Conservation (phyloP, 345 rosid genomes). For the Hibiscus mutabilis region DNA sequence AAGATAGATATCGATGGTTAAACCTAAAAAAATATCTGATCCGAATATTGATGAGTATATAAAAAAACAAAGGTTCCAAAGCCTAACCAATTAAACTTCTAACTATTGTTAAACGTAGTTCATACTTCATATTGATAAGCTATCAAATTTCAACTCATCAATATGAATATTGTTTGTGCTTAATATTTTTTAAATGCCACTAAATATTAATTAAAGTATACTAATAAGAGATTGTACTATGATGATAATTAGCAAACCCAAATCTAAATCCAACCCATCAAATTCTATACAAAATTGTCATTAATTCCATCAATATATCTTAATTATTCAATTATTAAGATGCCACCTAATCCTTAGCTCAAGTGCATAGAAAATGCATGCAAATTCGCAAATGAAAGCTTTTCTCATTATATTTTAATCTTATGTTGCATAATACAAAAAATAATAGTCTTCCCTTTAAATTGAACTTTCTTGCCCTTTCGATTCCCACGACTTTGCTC, state of each 20-base stretch:
- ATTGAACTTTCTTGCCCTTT: too few species aligned
- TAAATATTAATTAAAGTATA: background rate
- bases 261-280: conserved; percentile 7
- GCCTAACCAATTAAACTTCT: too few species aligned
- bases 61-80: too few species aligned
- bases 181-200: background rate
- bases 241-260: background rate
- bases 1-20: too few species aligned
- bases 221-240: background rate
- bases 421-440: too few species aligned
- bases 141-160: too few species aligned
- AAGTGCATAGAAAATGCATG: background rate
- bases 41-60: too few species aligned
- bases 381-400: background rate
- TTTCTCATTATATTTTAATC: background rate
- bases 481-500: too few species aligned
- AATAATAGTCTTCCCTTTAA: too few species aligned
- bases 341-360: background rate
- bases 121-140: background rate
- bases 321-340: background rate
- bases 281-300: background rate
- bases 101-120: background rate
- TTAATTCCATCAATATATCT: background rate
- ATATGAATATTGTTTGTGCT: background rate
- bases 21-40: too few species aligned